Evolutionary conservation across 2,329 filamentous ascomycete species (phyloP), one percentile per base, ranked within the genome.

Genomic region (Ophiostoma angusticollis): DNA sequence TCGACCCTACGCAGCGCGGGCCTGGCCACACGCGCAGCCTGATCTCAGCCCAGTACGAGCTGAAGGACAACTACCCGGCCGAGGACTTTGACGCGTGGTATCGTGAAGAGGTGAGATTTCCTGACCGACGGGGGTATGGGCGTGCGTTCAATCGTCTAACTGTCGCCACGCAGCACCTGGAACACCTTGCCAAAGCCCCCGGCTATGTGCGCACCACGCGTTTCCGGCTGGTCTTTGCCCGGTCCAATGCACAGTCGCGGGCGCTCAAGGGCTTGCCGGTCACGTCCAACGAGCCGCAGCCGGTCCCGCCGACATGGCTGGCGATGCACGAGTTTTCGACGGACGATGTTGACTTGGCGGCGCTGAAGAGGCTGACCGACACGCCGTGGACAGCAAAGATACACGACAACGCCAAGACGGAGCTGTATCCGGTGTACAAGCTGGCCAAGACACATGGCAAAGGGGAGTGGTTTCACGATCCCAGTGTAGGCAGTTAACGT

Each of bases 161-260:
- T 7, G 25, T 28, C n/a, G n/a, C n/a, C 5, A 28, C 9, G 6
- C 16, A 50, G 47, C 45, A 50, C 21, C 36, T 47, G 5, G 31
- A 34, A 11, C 31, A 42, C 9, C 37, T 52, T 3, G 31, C 45
- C 13, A 39, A 40, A 14, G 25, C 22, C 11, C 32, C 35, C 8
- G 50, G 51, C 4, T 52, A 51, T 38, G 41, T 52, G 1, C 45
- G 51, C 12, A 49, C 48, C 6, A 53, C 49, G 3, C 36, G 46
- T 7, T 53, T 48, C 37, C 44, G 47, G 37, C 43, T 52, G 11
- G 42, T 39, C 3, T 46, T 41, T n/a, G 41, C 49, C 2, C 39
- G 49, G 11, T 46, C 45, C 6, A 49, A 50, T 39, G 46, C 47
- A 3, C 45, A 50, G 35, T 50, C 47, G 2, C 38, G 49, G 11